These are phyloP conservation scores for Neurospora sp. DNA, from an alignment of 495 filamentous ascomycete genomes.

Conservation along the genomic window DNA sequence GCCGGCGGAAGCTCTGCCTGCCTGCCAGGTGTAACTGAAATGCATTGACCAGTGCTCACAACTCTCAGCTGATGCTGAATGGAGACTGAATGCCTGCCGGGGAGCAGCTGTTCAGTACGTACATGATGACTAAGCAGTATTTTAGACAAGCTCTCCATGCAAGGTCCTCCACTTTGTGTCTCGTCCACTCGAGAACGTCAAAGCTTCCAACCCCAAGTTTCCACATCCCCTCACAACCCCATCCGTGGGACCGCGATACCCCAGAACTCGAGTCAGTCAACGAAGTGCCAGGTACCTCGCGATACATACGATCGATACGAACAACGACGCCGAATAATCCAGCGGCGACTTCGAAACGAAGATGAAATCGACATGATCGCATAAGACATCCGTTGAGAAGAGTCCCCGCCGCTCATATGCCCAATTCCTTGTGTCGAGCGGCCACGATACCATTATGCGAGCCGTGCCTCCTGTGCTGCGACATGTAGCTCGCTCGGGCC, in stretches of 20 bases:
- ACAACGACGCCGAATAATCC: neutral
- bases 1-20: neutral
- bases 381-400: neutral
- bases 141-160: neutral
- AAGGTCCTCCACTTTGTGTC: neutral
- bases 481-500: constrained; percentile 1
- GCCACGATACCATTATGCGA: constrained; percentile 9
- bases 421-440: neutral
- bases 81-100: neutral
- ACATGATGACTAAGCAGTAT: neutral
- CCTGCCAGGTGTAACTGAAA: neutral
- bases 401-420: neutral
- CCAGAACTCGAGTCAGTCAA: neutral
- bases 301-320: neutral
- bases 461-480: constrained; percentile 4
- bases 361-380: neutral
- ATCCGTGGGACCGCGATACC: neutral
- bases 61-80: neutral
- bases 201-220: neutral
- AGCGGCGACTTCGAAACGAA: neutral
- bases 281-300: neutral
- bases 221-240: neutral
- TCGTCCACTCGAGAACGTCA: neutral
- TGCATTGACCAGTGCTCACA: neutral
- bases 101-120: neutral